phyloP scores from a whole-genome alignment of 176 grass and related monocot genomes.

The Avena atlantica region DNA sequence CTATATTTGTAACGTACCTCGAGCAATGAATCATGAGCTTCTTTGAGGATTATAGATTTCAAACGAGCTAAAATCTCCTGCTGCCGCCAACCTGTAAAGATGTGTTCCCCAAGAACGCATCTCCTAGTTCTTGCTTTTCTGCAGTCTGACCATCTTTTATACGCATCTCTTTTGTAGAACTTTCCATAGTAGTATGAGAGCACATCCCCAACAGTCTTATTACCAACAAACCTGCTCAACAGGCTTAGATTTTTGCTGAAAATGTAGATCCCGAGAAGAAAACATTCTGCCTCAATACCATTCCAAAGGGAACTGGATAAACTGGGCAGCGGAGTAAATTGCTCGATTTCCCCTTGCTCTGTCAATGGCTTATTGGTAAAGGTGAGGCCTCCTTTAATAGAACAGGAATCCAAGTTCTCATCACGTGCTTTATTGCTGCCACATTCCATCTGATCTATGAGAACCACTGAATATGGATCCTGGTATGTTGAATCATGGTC shows the following conservation, averaged over 20 bases:
- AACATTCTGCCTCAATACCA: constrained; percentile 57
- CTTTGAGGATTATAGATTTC: constrained; percentile 53
- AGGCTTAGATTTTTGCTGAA: constrained; percentile 82
- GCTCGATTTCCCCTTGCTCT: constrained; percentile 36
- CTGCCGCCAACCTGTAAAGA: constrained; percentile 87
- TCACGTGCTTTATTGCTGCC: constrained; percentile 22
- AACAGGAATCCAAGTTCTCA: constrained; percentile 34
- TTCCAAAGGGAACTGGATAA: constrained; percentile 58
- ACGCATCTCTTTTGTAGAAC: constrained; percentile 55
- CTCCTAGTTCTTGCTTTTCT: constrained; percentile 65
- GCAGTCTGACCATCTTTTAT: constrained; percentile 63
- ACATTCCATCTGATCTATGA: constrained; percentile 35
- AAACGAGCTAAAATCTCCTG: constrained; percentile 77
- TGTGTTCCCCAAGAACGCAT: constrained; percentile 80
- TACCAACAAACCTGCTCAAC: constrained; percentile 61
- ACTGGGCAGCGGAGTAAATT: constrained; percentile 62
- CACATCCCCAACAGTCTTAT: constrained; percentile 67
- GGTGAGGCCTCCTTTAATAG: constrained; percentile 21
- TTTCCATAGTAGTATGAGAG: constrained; percentile 81
- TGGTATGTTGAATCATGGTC: constrained; percentile 29
- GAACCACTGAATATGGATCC: constrained; percentile 34
- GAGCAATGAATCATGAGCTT: constrained; percentile 66
- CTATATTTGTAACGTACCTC: constrained; percentile 59
- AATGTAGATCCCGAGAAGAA: constrained; percentile 89
- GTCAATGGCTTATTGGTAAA: constrained; percentile 20